Percentiles rank a stretch among this genome's conserved stretches.
phyloP scores from a whole-genome alignment of 2,329 filamentous ascomycete species.

The Leptographium procerum region DNA sequence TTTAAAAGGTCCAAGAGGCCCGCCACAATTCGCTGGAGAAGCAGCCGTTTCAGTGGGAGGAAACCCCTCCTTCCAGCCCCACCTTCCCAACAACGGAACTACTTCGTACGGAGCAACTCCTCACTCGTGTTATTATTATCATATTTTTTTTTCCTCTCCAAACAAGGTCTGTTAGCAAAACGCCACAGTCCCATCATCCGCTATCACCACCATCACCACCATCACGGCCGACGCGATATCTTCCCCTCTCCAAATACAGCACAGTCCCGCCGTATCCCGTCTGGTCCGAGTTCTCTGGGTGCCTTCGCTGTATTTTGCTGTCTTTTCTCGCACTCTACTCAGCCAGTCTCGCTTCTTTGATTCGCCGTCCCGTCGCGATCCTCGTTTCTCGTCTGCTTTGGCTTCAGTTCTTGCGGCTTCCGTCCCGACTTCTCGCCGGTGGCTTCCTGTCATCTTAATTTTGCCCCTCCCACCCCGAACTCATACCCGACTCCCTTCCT shows the following conservation, averaged over 20 bases:
- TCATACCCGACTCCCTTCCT: not conserved
- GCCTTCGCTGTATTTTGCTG: not conserved
- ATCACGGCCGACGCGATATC: not conserved
- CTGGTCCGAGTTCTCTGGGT: not conserved
- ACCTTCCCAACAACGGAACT: conserved; percentile 12
- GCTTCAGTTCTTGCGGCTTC: not conserved
- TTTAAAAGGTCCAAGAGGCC: no score
- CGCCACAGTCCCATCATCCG: not conserved
- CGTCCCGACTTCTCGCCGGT: not conserved
- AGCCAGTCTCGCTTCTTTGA: not conserved
- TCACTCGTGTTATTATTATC: not conserved
- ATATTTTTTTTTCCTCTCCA: conserved; percentile 1
- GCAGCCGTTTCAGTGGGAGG: not conserved
- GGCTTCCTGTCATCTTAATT: not conserved
- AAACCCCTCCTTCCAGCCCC: conserved; percentile 9
- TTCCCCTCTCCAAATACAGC: not conserved
- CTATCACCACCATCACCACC: not conserved
- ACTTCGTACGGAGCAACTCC: conserved; percentile 4
- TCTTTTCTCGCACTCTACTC: not conserved
- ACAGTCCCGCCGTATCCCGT: not conserved
- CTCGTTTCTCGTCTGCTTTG: not conserved
- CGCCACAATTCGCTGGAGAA: not conserved
- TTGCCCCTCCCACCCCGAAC: not conserved
- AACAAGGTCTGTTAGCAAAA: not conserved
- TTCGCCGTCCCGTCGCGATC: not conserved